phyloP scores from a whole-genome alignment of 2,329 filamentous ascomycete species.

The Fusarium sp. region DNA sequence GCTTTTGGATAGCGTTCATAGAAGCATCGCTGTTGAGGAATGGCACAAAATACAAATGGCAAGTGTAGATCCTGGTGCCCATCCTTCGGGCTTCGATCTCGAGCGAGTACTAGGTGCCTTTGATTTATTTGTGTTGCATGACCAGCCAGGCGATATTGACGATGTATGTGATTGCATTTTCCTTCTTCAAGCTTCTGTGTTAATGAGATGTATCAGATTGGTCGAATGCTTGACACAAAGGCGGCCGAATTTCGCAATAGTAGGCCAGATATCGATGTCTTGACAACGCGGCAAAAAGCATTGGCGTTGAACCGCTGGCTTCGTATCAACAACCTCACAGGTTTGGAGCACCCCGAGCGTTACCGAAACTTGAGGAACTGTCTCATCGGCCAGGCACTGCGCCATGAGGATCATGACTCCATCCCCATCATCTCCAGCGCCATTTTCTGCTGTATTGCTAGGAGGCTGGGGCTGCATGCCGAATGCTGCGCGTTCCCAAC shows the following conservation, averaged over 20 bases:
- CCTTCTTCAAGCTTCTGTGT: conserved; percentile 1
- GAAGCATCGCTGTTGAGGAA: conserved; percentile 80
- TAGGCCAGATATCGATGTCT: conserved; percentile 63
- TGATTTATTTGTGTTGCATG: conserved; percentile 88
- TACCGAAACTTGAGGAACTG: conserved; percentile 89
- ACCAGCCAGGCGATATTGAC: conserved; percentile 77
- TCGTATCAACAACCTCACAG: conserved; percentile 74
- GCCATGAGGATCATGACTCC: conserved; percentile 78
- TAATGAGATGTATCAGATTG: conserved; percentile 60
- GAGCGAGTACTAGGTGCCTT: conserved; percentile 85
- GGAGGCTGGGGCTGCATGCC: conserved; percentile 79
- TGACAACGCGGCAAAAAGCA: conserved; percentile 76
- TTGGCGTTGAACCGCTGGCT: conserved; percentile 77
- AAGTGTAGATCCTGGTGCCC: conserved; percentile 23
- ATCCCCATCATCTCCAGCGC: conserved; percentile 87
- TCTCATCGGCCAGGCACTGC: conserved; percentile 85
- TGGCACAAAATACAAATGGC: conserved; percentile 67
- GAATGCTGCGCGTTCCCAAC: conserved; percentile 84
- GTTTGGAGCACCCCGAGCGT: conserved; percentile 71
- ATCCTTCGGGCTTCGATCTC: conserved; percentile 61
- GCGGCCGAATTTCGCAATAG: conserved; percentile 66
- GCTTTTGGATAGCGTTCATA: conserved; percentile 82
- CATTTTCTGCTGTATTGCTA: conserved; percentile 86
- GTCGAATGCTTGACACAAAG: conserved; percentile 72
- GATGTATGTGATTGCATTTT: conserved; percentile 63